A percentile compares a stretch with the other conserved stretches of the same genome.
phyloP scores from a whole-genome alignment of 192 early-diverging fungal genomes.

The Geranomyces michiganensis region DNA sequence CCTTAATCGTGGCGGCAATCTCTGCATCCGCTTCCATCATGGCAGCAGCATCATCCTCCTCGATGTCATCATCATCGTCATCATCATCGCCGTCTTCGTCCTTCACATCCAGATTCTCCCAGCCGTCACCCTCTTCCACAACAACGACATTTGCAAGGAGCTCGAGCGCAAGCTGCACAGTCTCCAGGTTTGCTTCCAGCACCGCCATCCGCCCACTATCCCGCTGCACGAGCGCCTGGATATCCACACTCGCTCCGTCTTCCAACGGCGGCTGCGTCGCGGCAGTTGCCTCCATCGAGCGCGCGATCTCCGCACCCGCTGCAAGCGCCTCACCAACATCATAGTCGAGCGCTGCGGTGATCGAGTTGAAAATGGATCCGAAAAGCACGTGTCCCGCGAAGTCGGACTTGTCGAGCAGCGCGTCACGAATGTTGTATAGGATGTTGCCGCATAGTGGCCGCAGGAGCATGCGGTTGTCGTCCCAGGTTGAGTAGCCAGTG shows the following conservation, averaged over 20 bases:
- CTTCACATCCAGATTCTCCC: slow-evolving; percentile 49
- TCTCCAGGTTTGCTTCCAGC: slow-evolving; percentile 61
- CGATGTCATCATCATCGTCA: slow-evolving; percentile 38
- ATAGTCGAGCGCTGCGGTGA: slow-evolving; percentile 13
- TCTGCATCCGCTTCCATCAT: slow-evolving; percentile 52
- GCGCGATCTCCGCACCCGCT: slow-evolving; percentile 34
- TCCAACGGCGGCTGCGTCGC: slow-evolving; percentile 12
- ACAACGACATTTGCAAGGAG: slow-evolving; percentile 78
- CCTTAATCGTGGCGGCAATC: slow-evolving; percentile 31
- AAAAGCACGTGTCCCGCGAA: slow-evolving; percentile 10
- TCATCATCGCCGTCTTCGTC: slow-evolving; percentile 42
- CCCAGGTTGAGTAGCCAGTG: slow-evolving; percentile 24
- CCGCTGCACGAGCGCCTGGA: background rate
- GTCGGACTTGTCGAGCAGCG: background rate
- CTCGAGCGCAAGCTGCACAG: slow-evolving; percentile 76
- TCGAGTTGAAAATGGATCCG: slow-evolving; percentile 7
- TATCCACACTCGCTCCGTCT: slow-evolving; percentile 34
- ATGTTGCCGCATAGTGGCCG: slow-evolving; percentile 71
- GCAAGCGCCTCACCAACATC: slow-evolving; percentile 16
- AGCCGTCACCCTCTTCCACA: slow-evolving; percentile 59
- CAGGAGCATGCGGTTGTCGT: slow-evolving; percentile 66
- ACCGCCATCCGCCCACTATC: slow-evolving; percentile 30
- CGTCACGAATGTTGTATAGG: slow-evolving; percentile 46
- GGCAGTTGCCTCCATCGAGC: slow-evolving; percentile 29
- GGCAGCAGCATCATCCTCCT: slow-evolving; percentile 26